Evolutionary conservation across 495 filamentous ascomycete genomes (phyloP), one percentile per base, ranked within the genome.

Genomic region (Xylaria bambusicola): DNA sequence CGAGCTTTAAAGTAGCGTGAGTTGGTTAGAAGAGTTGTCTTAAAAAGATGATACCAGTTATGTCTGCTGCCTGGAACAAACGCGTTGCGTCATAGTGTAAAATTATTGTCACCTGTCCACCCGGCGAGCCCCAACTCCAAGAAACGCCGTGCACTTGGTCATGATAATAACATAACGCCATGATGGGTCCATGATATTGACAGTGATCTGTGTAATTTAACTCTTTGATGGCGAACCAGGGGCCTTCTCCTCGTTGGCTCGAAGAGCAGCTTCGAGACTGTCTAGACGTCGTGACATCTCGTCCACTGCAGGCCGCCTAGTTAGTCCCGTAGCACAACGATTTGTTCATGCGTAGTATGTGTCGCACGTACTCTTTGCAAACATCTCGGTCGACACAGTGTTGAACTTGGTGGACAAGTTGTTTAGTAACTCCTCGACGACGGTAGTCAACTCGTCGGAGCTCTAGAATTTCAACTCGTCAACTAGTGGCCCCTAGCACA

Each of bases 231-330:
- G 61, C 38, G 62, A 64, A 2, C 62, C 61, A 36, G 67, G 65
- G 17, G 61, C 38, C 31, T 75, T 80, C 27, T 82, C 77, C 51
- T 78, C 78, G 52, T 71, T 78, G 9, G 77, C 75, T 64, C 82
- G 78, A 31, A 93, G 74, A 17, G 87, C 86, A 41, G 88, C 80
- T 72, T 98, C 93, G 33, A 98, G 83, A 49, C 88, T 90, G 69
- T 98, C 93, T 4, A 98, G 75, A 17, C 93, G 88, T 59, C 87
- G 81, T 12, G 91, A 87, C 93, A 98, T 97, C 55, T 97, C 94
- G 66, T 98, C 93, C 86, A 98, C 92, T 97, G 62, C 29, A 45
- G 36, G 3, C 13, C 7, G 23, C 42, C 15, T 36, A 20, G 40
- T 65, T 45, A 61, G 62, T 58, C 36, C 46, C 46, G 21, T 18